Evolutionary conservation across 1,284 basidiomycete genomes (phyloP).

Genomic region (Wallemia ichthyophaga): DNA sequence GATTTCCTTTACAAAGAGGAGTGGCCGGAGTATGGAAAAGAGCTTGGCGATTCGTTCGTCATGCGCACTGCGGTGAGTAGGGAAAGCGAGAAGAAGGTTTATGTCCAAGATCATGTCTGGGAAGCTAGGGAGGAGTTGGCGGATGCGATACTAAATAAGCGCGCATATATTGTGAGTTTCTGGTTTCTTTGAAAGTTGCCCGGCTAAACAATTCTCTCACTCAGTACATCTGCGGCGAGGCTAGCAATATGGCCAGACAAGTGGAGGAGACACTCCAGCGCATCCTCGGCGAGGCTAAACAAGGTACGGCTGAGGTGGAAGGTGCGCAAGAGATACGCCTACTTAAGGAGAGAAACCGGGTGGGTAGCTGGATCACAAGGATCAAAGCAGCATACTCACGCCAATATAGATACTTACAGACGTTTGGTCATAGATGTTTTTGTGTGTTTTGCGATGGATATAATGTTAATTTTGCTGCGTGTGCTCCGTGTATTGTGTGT

Average conservation of each 20-base stretch:
- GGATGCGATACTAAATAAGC: conserved; percentile 64
- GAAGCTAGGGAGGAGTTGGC: conserved; percentile 49
- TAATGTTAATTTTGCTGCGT: not conserved
- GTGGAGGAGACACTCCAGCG: conserved; percentile 62
- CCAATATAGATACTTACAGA: not conserved
- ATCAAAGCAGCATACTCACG: not conserved
- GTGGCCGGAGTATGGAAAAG: conserved; percentile 60
- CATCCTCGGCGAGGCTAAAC: conserved; percentile 80
- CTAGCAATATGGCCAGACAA: conserved; percentile 77
- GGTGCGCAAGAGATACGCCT: conserved; percentile 70
- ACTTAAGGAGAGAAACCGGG: conserved; percentile 62
- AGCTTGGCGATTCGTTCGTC: conserved; percentile 67
- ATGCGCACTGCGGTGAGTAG: conserved; percentile 72
- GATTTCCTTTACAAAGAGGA: conserved; percentile 88
- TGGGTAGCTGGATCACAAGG: conserved; percentile 14
- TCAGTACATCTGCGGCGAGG: conserved; percentile 78
- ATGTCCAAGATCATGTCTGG: conserved; percentile 90
- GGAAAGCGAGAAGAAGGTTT: conserved; percentile 49
- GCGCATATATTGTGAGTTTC: conserved; percentile 37
- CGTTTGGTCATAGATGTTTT: not conserved
- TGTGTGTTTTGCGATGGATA: not conserved
- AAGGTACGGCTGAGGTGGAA: conserved; percentile 50
- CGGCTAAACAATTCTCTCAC: not conserved
- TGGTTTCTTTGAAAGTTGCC: conserved; percentile 4
- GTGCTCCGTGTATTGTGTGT: too few relatives aligned